phyloP scores from a whole-genome alignment of 176 grass and related monocot genomes.

The Neostapfia colusana region DNA sequence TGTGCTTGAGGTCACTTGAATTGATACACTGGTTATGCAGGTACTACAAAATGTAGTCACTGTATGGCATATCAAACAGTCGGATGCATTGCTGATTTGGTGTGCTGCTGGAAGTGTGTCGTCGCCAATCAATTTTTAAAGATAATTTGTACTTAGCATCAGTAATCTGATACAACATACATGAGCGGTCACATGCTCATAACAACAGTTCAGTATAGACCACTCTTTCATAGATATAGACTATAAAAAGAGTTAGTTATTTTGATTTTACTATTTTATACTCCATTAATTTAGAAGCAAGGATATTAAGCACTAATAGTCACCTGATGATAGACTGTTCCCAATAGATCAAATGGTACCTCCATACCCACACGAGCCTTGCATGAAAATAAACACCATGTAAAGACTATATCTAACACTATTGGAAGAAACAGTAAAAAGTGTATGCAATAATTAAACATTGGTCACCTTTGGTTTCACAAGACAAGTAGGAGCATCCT shows the following conservation, averaged over 20 bases:
- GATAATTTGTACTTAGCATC: not conserved
- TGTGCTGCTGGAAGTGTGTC: not conserved
- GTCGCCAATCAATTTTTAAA: not conserved
- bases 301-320: conserved; percentile 12
- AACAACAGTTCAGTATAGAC: not conserved
- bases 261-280: conserved; percentile 12
- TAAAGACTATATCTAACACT: conserved; percentile 30
- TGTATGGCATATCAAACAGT: conserved; percentile 11
- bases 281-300: not conserved
- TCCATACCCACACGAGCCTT: conserved; percentile 83
- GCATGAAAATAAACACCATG: conserved; percentile 25
- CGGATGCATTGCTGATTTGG: not conserved
- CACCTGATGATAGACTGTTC: conserved; percentile 85
- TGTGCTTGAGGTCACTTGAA: not conserved
- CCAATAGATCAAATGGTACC: conserved; percentile 90
- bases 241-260: not conserved
- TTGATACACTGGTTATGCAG: conserved; percentile 1
- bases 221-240: not conserved
- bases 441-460: not conserved
- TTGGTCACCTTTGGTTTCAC: conserved; percentile 80
- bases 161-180: conserved; percentile 17
- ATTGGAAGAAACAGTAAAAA: conserved; percentile 33
- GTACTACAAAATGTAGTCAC: not conserved
- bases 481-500: conserved; percentile 74
- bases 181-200: not conserved